Evolutionary conservation across 2,329 filamentous ascomycete species (phyloP).

Genomic region (Tricladium varicosporioides): DNA sequence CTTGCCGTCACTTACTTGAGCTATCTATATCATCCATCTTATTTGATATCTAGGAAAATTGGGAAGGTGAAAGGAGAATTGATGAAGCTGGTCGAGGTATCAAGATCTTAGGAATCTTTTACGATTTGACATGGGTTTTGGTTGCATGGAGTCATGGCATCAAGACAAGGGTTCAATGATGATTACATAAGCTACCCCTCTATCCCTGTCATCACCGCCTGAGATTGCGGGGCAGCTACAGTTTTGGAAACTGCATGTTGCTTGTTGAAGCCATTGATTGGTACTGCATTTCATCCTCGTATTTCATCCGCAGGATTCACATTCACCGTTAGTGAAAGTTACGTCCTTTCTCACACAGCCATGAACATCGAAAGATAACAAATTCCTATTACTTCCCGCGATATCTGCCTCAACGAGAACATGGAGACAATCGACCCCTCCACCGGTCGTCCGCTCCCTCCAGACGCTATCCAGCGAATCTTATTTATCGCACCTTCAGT

Average conservation of each 20-base stretch:
- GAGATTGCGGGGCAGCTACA: too few species aligned
- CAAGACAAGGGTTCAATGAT: too few species aligned
- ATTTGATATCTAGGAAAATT: neutral
- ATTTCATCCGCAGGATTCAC: too few species aligned
- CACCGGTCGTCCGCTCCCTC: slow-evolving; percentile 65
- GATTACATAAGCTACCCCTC: too few species aligned
- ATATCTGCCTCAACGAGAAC: neutral
- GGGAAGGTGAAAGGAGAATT: neutral
- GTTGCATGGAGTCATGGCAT: neutral
- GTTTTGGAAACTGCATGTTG: too few species aligned
- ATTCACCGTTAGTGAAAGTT: too few species aligned
- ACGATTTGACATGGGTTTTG: too few species aligned
- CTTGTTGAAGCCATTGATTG: neutral
- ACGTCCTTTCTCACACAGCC: neutral
- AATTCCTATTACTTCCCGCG: neutral
- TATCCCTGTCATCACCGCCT: too few species aligned
- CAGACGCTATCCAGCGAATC: slow-evolving; percentile 79
- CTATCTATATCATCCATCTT: slow-evolving; percentile 8
- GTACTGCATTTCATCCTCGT: neutral
- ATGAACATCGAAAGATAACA: slow-evolving; percentile 4
- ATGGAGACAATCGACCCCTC: slow-evolving; percentile 59
- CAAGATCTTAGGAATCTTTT: too few species aligned
- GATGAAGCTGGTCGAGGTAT: neutral
- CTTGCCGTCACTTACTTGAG: slow-evolving; percentile 4
- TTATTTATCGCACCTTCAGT: slow-evolving; percentile 74